Conservation (phyloP, 768 basidiomycete genomes). For the Strobilomyces echinocephalus region DNA sequence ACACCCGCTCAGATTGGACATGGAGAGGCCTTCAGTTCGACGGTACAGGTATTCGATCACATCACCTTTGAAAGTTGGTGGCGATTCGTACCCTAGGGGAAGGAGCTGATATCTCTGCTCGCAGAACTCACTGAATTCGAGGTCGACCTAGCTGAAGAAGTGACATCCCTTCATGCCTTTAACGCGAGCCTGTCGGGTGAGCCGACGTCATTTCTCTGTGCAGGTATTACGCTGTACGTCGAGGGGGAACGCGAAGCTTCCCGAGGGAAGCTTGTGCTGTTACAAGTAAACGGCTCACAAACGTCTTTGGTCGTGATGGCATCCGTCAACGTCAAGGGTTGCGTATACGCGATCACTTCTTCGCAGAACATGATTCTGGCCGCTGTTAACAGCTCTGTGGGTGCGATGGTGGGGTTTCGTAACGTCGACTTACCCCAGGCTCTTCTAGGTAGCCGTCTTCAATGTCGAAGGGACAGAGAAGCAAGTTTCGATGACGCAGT, state of each 20-base stretch:
- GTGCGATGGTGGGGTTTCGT: conserved; percentile 20
- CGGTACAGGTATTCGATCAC: conserved; percentile 65
- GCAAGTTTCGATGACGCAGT: conserved; percentile 31
- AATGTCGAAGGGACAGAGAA: conserved; percentile 35
- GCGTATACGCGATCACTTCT: conserved; percentile 59
- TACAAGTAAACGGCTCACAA: conserved; percentile 31
- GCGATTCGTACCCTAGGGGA: background rate
- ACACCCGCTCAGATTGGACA: conserved; percentile 54
- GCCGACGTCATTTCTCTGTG: conserved; percentile 42
- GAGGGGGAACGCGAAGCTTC: conserved; percentile 46
- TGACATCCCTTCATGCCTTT: conserved; percentile 47
- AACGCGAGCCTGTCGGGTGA: conserved; percentile 25
- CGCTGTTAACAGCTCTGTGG: conserved; percentile 72
- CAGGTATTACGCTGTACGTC: conserved; percentile 43
- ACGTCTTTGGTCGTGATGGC: conserved; percentile 34
- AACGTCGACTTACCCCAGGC: background rate
- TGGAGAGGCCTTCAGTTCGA: conserved; percentile 42
- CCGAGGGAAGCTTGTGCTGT: conserved; percentile 58
- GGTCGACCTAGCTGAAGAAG: conserved; percentile 50
- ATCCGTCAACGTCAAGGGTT: conserved; percentile 50
- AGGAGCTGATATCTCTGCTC: conserved; percentile 2
- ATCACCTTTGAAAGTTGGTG: conserved; percentile 57
- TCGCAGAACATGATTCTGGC: conserved; percentile 53
- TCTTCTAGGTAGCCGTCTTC: conserved; percentile 44
- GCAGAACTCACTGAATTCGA: conserved; percentile 30